Percentiles rank a stretch among this genome's conserved stretches.
Conservation (phyloP, 1,139 yeast species). For the Pichia sp. region DNA sequence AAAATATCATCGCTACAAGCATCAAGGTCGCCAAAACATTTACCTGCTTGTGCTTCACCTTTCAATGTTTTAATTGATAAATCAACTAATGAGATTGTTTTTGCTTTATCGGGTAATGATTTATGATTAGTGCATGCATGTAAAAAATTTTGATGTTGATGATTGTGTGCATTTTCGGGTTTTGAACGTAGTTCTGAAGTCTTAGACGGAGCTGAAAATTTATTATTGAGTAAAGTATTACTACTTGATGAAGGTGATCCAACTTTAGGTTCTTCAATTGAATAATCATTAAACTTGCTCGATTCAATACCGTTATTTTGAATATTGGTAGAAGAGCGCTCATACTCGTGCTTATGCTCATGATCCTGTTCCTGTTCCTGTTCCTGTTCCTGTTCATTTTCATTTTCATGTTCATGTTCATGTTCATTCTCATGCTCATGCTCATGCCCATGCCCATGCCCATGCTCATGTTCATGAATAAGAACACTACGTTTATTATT, state of each 20-base stretch:
- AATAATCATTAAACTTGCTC: neutral
- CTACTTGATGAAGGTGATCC: neutral
- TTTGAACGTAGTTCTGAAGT: neutral
- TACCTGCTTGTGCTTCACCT: slow-evolving; percentile 26
- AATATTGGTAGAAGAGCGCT: neutral
- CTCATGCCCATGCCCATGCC: neutral
- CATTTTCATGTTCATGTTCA: neutral
- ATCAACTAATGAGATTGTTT: slow-evolving; percentile 27
- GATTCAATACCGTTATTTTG: neutral
- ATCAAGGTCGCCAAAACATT: slow-evolving; percentile 28
- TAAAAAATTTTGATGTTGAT: neutral
- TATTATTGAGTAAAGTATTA: neutral
- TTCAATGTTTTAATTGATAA: slow-evolving; percentile 26
- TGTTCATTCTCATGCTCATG: neutral
- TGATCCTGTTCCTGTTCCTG: neutral
- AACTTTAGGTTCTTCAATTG: neutral
- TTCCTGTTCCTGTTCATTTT: neutral
- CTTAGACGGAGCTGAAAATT: neutral
- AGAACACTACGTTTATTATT: neutral
- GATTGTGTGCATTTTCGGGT: neutral
- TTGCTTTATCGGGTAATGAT: neutral
- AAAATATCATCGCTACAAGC: slow-evolving; percentile 22
- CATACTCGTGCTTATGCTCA: neutral
- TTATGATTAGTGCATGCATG: no score
- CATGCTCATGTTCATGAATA: neutral